A percentile compares a stretch with the other conserved stretches of the same genome.
These are phyloP conservation scores for Solanum stenotomum DNA, from an alignment of 257 asterid genomes.

Conservation along the genomic window DNA sequence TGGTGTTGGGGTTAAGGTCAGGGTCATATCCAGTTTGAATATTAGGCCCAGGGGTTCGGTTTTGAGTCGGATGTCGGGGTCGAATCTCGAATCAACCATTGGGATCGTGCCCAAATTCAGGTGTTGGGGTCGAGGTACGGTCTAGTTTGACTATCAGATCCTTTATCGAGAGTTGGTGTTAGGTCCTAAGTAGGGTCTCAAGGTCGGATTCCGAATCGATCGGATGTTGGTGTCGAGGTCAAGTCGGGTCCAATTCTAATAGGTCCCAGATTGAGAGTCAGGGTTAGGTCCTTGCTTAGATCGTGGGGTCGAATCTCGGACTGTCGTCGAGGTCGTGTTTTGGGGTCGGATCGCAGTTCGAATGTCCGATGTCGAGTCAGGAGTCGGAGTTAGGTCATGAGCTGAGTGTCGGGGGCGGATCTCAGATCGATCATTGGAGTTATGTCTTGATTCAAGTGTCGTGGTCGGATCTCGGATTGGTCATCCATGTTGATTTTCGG, in stretches of 20 bases:
- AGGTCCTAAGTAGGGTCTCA: not conserved
- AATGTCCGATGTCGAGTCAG: not conserved
- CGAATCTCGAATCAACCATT: too few relatives aligned
- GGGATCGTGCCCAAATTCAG: too few relatives aligned
- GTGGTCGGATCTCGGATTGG: not conserved
- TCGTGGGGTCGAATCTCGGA: rapidly evolving
- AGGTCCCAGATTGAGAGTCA: not conserved
- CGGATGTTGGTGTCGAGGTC: too few relatives aligned
- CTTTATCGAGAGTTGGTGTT: not conserved
- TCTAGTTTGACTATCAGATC: too few relatives aligned
- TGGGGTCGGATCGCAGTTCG: not conserved
- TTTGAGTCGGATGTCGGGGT: too few relatives aligned
- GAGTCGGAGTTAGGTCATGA: not conserved
- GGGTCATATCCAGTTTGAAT: too few relatives aligned
- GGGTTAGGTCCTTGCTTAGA: not conserved
- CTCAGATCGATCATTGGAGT: not conserved
- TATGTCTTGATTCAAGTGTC: not conserved
- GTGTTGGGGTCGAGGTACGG: too few relatives aligned
- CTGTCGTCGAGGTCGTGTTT: not conserved
- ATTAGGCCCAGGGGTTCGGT: too few relatives aligned
- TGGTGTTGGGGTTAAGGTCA: too few relatives aligned
- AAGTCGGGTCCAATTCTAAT: too few relatives aligned
- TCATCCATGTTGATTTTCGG: not conserved
- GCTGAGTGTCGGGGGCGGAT: not conserved
- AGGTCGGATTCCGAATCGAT: not conserved